Base-by-base conservation (phyloP, 257 asterid genomes). In the Solanum sitiens region DNA sequence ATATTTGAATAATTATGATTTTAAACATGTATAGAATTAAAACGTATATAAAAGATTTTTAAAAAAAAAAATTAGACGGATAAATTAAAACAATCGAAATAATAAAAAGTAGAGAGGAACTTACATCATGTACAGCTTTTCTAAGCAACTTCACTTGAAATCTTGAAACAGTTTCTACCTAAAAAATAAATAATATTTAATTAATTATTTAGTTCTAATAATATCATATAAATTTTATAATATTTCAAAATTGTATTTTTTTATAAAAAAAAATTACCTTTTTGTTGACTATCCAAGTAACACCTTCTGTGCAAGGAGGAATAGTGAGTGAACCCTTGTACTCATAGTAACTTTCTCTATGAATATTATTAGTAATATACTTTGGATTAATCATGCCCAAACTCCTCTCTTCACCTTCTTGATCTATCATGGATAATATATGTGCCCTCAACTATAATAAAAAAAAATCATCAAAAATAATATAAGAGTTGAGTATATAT, bases 251-350 rank as follows among this genome's bases (percentile, higher is more conserved):
- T 70, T 68, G 39, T 18, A 56, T 18, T 8, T 7, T 21, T 3
- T 59, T 20, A n/a, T 8, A 47, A 37, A 37, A 37, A 45, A 47
- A 44, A 47, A 4, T 40, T 88, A 94, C 98, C 95, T 89, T 91
- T 87, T 67, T 89, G 59, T 89, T 91, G 75, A 95, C 75, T 59
- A 95, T 92, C 98, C 98, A 95, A 67, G 93, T 90, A 14, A 95
- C 98, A 21, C 96, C 95, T 91, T 94, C 93, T 0, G 96, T 93
- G 61, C 98, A 94, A 32, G 98, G 98, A 84, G 98, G 96, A 87
- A 83, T 87, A 1, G 96, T 95, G 44, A 94, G 98, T 35, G 98
- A 94, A 40, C 98, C 98, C 73, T 89, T 83, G 87, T 95, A 93
- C 11, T 59, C 67, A 73, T 92, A 93, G 59, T 86, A 92, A 56